phyloP scores from a whole-genome alignment of 2,329 filamentous ascomycete genomes.

The Daldinia sp. region DNA sequence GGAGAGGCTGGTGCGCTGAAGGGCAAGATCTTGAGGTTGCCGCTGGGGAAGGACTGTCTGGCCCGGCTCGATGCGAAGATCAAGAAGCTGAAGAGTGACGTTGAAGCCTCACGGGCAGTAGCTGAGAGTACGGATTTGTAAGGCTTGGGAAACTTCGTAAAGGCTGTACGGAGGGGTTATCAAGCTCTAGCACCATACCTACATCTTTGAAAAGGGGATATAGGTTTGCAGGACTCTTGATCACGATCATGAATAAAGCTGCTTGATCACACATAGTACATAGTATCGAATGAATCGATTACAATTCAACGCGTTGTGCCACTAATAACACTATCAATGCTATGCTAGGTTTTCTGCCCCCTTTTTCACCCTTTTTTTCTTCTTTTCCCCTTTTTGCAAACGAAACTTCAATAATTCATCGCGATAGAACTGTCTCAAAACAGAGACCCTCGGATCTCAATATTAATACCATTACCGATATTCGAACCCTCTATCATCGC shows the following conservation, averaged over 20 bases:
- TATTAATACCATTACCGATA: not conserved
- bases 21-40: conserved; percentile 9
- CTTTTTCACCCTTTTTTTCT: too few species aligned
- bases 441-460: not conserved
- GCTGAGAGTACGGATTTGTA: conserved; percentile 7
- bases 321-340: not conserved
- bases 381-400: too few species aligned
- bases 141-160: not conserved
- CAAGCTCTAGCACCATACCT: too few species aligned
- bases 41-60: conserved; percentile 9
- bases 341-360: too few species aligned
- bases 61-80: not conserved
- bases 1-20: conserved; percentile 3
- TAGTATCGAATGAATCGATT: not conserved
- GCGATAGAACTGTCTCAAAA: not conserved
- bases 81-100: not conserved
- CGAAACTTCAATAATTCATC: not conserved
- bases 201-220: not conserved
- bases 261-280: not conserved
- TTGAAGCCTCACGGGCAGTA: not conserved
- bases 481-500: not conserved
- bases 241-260: not conserved
- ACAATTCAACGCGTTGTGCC: not conserved
- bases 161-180: too few species aligned
- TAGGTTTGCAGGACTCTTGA: not conserved